These are phyloP conservation scores for Rhodomyrtus tomentosa DNA, from an alignment of 345 rosid genomes.

Conservation along the genomic window DNA sequence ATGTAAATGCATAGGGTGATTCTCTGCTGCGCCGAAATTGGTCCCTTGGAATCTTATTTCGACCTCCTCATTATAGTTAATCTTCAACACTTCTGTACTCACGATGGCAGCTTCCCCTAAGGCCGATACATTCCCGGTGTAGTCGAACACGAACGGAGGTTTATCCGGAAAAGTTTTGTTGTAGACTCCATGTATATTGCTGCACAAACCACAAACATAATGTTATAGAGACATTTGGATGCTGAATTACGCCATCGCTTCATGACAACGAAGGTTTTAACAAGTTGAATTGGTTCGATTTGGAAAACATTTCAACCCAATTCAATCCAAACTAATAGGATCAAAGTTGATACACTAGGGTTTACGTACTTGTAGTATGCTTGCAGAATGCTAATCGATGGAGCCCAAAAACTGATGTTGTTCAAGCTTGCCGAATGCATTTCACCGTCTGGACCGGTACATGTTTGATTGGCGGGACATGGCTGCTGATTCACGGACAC, in stretches of 20 bases:
- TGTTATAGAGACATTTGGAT: background rate
- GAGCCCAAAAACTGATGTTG: background rate
- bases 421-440: background rate
- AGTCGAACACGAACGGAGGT: background rate
- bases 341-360: background rate
- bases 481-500: background rate
- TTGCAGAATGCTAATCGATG: background rate
- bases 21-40: background rate
- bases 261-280: background rate
- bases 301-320: background rate
- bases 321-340: background rate
- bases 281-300: background rate
- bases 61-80: background rate
- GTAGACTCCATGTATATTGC: background rate
- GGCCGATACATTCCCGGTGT: background rate
- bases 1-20: background rate
- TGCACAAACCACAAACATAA: background rate
- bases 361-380: background rate
- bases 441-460: accelerated
- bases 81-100: background rate
- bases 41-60: background rate
- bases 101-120: background rate
- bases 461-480: background rate
- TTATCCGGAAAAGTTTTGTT: background rate
- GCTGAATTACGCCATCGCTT: background rate